phyloP scores from a whole-genome alignment of 345 rosid species.

The Microcos paniculata region DNA sequence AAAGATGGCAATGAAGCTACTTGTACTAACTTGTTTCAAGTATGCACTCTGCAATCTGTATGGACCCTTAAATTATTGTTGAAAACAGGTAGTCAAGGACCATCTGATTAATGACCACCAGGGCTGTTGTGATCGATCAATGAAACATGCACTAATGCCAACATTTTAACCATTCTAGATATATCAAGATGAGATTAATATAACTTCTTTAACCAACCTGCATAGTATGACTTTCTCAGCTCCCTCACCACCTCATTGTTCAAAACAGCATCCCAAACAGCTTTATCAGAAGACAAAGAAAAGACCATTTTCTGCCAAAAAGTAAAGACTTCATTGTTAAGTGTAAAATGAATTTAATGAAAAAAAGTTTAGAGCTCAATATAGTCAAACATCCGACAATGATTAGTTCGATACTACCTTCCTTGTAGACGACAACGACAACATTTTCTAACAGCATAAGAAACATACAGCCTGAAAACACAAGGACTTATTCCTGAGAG shows the following conservation, averaged over 20 bases:
- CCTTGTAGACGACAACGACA: not conserved
- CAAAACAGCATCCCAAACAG: constrained; percentile 91
- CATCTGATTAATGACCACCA: not conserved
- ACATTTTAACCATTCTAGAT: not conserved
- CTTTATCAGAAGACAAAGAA: constrained; percentile 74
- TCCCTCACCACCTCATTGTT: constrained; percentile 72
- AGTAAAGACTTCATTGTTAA: not conserved
- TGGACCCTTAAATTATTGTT: not conserved
- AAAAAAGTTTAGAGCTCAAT: not conserved
- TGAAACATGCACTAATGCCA: not conserved
- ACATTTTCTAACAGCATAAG: not conserved
- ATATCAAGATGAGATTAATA: not conserved
- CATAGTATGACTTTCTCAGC: constrained; percentile 53
- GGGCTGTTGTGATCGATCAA: not conserved
- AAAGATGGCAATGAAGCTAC: not conserved
- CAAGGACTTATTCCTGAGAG: not conserved
- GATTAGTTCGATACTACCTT: no score
- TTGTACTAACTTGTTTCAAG: not conserved
- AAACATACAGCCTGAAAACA: not conserved
- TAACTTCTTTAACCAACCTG: constrained; percentile 45
- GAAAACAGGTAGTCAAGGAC: not conserved
- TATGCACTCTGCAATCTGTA: not conserved
- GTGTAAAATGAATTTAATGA: not conserved
- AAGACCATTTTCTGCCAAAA: constrained; percentile 71
- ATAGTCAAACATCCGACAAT: not conserved